Conservation (phyloP, 2,329 filamentous ascomycete species). For the Fusarium beomiforme region DNA sequence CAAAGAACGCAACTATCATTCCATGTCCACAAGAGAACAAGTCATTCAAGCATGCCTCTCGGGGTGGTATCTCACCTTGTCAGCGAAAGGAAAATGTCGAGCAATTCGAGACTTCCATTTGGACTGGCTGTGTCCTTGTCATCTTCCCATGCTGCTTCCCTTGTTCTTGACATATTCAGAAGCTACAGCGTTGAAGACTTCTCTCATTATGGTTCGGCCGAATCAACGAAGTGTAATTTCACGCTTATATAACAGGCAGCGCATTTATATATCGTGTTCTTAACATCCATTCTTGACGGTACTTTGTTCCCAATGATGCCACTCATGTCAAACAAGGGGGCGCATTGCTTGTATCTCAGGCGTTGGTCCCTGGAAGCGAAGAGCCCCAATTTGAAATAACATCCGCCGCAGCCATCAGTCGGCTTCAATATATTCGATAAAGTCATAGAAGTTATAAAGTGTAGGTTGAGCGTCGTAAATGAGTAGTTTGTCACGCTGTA, state of each 20-base stretch:
- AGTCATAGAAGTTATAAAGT: neutral
- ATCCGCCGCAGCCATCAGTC: too few relatives aligned
- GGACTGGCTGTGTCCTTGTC: neutral
- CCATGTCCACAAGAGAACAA: neutral
- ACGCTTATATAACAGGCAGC: too few relatives aligned
- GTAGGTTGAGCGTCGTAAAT: neutral
- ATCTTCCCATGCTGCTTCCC: neutral
- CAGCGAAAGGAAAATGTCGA: too few relatives aligned
- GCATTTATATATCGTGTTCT: neutral
- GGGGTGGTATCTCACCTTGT: neutral
- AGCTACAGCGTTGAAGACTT: neutral
- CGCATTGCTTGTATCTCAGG: too few relatives aligned
- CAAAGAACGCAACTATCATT: neutral
- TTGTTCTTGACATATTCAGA: neutral
- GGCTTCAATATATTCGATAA: rapidly evolving
- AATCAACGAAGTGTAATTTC: neutral
- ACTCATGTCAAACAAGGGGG: neutral
- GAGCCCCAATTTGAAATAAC: too few relatives aligned
- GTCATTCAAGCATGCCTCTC: neutral
- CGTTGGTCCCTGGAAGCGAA: too few relatives aligned
- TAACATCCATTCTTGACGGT: neutral
- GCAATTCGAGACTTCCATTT: too few relatives aligned
- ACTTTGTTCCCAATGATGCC: neutral
- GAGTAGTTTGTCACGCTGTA: neutral
- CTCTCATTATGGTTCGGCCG: too few relatives aligned